phyloP scores from a whole-genome alignment of 331 rosid genomes.

The Acacia concinna region DNA sequence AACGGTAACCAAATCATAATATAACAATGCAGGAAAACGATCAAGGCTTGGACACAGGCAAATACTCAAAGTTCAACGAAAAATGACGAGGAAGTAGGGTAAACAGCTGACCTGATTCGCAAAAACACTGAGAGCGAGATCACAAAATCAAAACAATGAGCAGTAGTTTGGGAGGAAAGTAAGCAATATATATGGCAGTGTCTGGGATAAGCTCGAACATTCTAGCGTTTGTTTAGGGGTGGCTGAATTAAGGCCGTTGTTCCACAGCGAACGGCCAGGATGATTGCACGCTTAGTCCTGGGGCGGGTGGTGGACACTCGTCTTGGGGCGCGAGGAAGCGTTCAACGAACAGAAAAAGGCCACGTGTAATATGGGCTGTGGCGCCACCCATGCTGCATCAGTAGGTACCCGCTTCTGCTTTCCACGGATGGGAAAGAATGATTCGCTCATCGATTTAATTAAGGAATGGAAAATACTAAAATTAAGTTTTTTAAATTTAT shows the following conservation, averaged over 20 bases:
- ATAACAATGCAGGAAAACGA: not conserved
- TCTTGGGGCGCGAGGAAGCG: not conserved
- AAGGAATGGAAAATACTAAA: too few species aligned
- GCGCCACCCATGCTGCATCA: not conserved
- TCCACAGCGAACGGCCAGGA: constrained; percentile 11
- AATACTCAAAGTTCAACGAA: not conserved
- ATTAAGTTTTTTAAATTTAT: too few species aligned
- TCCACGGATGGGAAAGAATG: not conserved
- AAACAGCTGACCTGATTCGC: constrained; percentile 11
- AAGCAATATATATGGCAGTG: not conserved
- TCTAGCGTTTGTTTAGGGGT: constrained; percentile 24
- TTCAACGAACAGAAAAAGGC: not conserved
- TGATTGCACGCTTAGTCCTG: not conserved
- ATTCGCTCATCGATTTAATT: not conserved
- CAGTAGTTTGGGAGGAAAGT: not conserved
- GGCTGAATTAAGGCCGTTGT: not conserved
- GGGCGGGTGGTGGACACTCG: not conserved
- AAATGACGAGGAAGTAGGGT: not conserved
- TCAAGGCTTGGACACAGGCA: not conserved
- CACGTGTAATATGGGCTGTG: not conserved
- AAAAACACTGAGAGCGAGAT: not conserved
- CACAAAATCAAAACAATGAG: not conserved
- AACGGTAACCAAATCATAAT: not conserved
- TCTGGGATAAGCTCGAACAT: not conserved
- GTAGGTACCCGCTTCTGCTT: not conserved